These are phyloP conservation scores for Amauroascus verrucosus DNA, from an alignment of 2,329 filamentous ascomycete species.

Conservation along the genomic window DNA sequence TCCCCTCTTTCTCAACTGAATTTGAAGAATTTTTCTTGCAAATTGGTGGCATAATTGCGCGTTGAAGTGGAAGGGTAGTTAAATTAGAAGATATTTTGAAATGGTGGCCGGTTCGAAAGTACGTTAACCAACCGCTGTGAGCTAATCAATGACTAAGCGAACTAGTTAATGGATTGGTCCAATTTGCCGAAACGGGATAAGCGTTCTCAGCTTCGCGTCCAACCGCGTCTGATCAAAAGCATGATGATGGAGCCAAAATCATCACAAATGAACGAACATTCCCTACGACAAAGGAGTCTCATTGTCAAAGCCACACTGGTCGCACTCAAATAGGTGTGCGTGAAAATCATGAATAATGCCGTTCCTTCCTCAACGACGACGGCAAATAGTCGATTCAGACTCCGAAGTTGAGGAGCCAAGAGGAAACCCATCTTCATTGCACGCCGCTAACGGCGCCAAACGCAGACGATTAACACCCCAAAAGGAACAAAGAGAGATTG, in stretches of 20 bases:
- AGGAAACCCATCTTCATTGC: constrained; percentile 19
- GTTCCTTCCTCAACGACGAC: constrained; percentile 22
- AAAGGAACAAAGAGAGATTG: background rate
- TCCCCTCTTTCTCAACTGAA: too few relatives aligned
- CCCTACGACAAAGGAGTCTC: too few relatives aligned
- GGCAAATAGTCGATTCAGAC: constrained; percentile 20
- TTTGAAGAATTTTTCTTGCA: too few relatives aligned
- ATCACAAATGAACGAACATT: too few relatives aligned
- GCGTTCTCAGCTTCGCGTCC: background rate
- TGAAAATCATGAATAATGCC: constrained; percentile 4
- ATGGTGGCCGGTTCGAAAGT: too few relatives aligned
- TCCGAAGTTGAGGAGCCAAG: constrained; percentile 22
- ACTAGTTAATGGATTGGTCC: too few relatives aligned
- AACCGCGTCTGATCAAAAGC: background rate
- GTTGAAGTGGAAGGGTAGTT: too few relatives aligned
- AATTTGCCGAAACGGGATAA: background rate
- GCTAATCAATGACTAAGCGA: background rate
- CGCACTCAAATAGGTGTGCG: background rate
- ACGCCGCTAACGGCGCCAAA: constrained; percentile 25
- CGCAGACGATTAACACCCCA: constrained; percentile 22
- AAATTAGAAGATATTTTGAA: too few relatives aligned
- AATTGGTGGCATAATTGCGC: too few relatives aligned
- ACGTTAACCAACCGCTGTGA: too few relatives aligned
- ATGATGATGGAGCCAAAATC: too few relatives aligned
- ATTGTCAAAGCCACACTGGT: too few relatives aligned